phyloP scores from a whole-genome alignment of 2,329 filamentous ascomycete species.

The Orbilia quercus region DNA sequence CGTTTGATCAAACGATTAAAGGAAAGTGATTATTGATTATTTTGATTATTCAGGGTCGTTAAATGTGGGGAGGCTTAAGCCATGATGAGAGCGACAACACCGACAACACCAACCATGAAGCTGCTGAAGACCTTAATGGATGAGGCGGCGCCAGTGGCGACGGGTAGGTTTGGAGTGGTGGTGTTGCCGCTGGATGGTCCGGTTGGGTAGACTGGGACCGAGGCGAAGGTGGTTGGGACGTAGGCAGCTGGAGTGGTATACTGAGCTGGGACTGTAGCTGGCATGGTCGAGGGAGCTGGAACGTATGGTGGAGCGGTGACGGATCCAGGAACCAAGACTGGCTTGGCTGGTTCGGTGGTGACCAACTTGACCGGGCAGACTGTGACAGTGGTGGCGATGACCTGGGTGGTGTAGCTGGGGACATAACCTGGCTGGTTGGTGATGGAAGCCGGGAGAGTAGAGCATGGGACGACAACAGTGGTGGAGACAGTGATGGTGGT shows the following conservation, averaged over 20 bases:
- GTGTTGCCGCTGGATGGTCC: slow-evolving; percentile 20
- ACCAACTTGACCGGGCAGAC: slow-evolving; percentile 56
- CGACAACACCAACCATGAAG: slow-evolving; percentile 42
- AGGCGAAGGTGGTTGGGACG: slow-evolving; percentile 43
- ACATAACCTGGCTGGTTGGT: slow-evolving; percentile 15
- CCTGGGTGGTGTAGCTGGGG: slow-evolving; percentile 48
- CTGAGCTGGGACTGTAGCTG: slow-evolving; percentile 41
- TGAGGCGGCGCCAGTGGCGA: slow-evolving; percentile 52
- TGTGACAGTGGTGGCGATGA: slow-evolving; percentile 49
- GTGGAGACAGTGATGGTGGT: slow-evolving; percentile 65
- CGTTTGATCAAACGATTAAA: slow-evolving; percentile 25
- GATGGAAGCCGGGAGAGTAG: slow-evolving; percentile 23
- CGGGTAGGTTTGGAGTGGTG: slow-evolving; percentile 46
- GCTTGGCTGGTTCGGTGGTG: slow-evolving; percentile 51
- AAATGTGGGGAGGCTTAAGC: slow-evolving; percentile 39
- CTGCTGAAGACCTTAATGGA: slow-evolving; percentile 54
- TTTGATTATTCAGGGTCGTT: slow-evolving; percentile 41
- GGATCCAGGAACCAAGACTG: slow-evolving; percentile 49
- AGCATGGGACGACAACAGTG: slow-evolving; percentile 45
- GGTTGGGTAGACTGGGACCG: slow-evolving; percentile 45
- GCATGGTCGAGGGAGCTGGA: slow-evolving; percentile 43
- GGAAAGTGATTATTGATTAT: neutral
- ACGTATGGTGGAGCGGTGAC: slow-evolving; percentile 52
- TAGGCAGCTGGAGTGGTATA: slow-evolving; percentile 34
- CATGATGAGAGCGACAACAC: slow-evolving; percentile 51